Evolutionary conservation across 257 asterid species (phyloP).

Genomic region (Lavandula angustifolia): DNA sequence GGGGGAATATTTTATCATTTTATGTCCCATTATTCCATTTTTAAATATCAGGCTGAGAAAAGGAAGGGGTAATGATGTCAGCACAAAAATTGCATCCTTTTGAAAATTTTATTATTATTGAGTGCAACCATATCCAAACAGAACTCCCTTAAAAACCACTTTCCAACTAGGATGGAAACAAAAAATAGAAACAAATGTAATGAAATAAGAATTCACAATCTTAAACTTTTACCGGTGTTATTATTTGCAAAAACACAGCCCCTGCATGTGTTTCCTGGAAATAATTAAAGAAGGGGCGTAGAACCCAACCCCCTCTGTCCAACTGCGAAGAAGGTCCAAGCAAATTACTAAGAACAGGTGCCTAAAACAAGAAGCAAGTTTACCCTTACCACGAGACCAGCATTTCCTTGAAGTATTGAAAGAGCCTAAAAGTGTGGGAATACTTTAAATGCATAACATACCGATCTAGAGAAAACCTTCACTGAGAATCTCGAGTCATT

Average conservation of each 20-base stretch:
- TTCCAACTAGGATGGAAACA: background rate
- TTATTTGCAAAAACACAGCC: background rate
- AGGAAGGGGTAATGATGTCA: background rate
- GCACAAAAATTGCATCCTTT: background rate
- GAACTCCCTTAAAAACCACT: background rate
- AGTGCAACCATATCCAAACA: background rate
- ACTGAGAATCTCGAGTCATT: background rate
- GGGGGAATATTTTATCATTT: background rate
- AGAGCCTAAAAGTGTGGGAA: background rate
- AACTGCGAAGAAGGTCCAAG: constrained; percentile 4
- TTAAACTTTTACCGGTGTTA: background rate
- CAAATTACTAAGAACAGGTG: constrained; percentile 1
- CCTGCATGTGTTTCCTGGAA: background rate
- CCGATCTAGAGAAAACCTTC: background rate
- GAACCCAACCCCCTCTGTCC: background rate
- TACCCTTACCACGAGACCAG: constrained; percentile 3
- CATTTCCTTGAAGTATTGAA: constrained; percentile 7
- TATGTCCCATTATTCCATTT: background rate
- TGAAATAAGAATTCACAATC: background rate
- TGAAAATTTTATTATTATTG: background rate
- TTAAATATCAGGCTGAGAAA: background rate
- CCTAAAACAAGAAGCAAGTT: background rate
- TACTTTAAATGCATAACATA: background rate
- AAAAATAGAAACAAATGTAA: background rate
- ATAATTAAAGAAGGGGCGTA: background rate